phyloP scores from a whole-genome alignment of 176 grass and related monocot species.

The Juncus effusus region DNA sequence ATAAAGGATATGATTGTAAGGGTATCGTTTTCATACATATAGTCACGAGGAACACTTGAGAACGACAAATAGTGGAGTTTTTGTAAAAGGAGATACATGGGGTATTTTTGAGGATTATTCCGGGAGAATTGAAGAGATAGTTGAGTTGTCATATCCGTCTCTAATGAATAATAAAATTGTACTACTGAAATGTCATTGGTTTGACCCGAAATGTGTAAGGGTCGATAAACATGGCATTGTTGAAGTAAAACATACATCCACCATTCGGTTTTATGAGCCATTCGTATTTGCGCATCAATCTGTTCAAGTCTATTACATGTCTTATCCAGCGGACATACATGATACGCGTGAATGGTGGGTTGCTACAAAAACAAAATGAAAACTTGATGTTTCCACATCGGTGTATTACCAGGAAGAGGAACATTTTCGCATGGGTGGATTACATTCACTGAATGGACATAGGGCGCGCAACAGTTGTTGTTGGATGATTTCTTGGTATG shows the following conservation, averaged over 20 bases:
- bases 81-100: not conserved
- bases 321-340: not conserved
- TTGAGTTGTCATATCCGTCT: not conserved
- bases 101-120: not conserved
- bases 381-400: not conserved
- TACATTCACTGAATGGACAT: too few relatives aligned
- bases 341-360: not conserved
- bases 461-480: too few relatives aligned
- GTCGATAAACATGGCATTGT: not conserved
- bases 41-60: not conserved
- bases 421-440: too few relatives aligned
- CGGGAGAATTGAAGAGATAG: not conserved
- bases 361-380: not conserved
- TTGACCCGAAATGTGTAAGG: not conserved
- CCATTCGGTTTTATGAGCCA: not conserved
- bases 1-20: not conserved
- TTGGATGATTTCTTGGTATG: too few relatives aligned
- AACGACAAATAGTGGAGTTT: not conserved
- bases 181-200: not conserved
- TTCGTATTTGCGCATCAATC: not conserved
- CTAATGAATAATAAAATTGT: not conserved
- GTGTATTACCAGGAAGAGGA: too few relatives aligned
- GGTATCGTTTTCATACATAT: not conserved
- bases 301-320: not conserved
- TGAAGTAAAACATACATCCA: constrained; percentile 6